Conservation (phyloP, 2,329 filamentous ascomycete genomes). For the Trichoderma simmonsii region DNA sequence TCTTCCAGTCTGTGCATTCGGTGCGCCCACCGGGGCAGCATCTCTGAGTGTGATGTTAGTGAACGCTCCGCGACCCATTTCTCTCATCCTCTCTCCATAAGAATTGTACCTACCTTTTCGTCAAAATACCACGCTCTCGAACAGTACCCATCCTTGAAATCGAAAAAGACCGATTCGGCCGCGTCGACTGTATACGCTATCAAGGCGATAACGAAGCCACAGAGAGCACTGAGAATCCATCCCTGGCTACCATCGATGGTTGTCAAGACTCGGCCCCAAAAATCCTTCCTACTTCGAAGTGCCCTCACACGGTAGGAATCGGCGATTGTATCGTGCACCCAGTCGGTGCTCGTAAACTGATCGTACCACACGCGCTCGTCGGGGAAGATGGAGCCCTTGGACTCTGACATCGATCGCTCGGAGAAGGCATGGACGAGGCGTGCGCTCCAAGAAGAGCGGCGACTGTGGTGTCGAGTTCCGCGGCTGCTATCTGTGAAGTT, state of each 20-base stretch:
- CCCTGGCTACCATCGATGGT: constrained; percentile 86
- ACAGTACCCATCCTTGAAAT: constrained; percentile 90
- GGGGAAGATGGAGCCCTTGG: constrained; percentile 62
- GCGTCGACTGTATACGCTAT: constrained; percentile 89
- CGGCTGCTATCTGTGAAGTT: constrained; percentile 36
- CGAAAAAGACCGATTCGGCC: constrained; percentile 80
- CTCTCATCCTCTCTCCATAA: not conserved
- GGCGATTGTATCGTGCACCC: constrained; percentile 96
- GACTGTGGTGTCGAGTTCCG: constrained; percentile 50
- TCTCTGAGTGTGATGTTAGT: constrained; percentile 34
- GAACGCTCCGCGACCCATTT: no score
- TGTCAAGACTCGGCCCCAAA: constrained; percentile 73
- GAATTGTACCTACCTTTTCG: constrained; percentile 52
- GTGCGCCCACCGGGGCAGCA: constrained; percentile 54
- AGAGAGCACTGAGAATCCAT: constrained; percentile 89
- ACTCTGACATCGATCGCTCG: constrained; percentile 58
- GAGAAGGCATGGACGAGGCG: constrained; percentile 61
- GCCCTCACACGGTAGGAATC: constrained; percentile 87
- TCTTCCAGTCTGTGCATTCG: constrained; percentile 54
- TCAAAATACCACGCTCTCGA: constrained; percentile 65
- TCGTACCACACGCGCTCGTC: constrained; percentile 98
- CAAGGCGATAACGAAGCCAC: constrained; percentile 79
- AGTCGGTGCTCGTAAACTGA: constrained; percentile 95
- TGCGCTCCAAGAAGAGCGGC: constrained; percentile 56
- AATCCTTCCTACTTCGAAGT: constrained; percentile 75